These are phyloP conservation scores for Chlamydomonas schloesseri DNA, from an alignment of 139 green algal species.

Conservation along the genomic window DNA sequence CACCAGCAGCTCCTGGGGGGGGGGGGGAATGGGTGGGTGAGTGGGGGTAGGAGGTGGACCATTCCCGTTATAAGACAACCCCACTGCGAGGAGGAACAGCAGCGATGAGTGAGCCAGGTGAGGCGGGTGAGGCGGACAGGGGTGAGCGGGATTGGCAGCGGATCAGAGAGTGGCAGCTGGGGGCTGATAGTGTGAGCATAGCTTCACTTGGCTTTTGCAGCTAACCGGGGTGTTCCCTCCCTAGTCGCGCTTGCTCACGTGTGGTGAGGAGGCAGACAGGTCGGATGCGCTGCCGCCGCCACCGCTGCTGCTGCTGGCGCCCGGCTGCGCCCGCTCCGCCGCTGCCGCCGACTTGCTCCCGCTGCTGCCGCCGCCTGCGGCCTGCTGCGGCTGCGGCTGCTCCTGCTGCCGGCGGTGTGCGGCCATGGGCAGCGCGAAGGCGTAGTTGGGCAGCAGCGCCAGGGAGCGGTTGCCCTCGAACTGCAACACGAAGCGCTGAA, in stretches of 20 bases:
- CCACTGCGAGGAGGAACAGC: too few relatives aligned
- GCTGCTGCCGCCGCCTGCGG: neutral
- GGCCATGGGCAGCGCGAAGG: slow-evolving; percentile 80
- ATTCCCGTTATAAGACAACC: too few relatives aligned
- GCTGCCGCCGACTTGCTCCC: neutral
- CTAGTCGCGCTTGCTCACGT: too few relatives aligned
- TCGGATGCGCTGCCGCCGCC: too few relatives aligned
- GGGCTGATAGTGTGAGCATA: too few relatives aligned
- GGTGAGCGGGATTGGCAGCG: too few relatives aligned
- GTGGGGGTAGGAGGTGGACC: neutral
- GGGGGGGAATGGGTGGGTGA: neutral
- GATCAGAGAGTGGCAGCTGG: too few relatives aligned
- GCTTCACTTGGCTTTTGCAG: too few relatives aligned
- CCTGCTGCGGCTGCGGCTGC: slow-evolving; percentile 14
- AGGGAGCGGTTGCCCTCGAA: slow-evolving; percentile 70
- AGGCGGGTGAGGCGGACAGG: too few relatives aligned
- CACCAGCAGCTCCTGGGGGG: slow-evolving; percentile 56
- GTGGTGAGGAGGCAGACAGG: neutral
- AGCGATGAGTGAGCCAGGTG: too few relatives aligned
- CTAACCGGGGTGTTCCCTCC: too few relatives aligned
- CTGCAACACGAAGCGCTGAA: slow-evolving; percentile 68
- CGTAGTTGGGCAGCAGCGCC: slow-evolving; percentile 86
- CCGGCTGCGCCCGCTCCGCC: slow-evolving; percentile 4
- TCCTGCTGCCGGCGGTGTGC: slow-evolving; percentile 57
- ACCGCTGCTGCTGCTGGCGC: neutral